These are phyloP conservation scores for Gossypium anomalum DNA, from an alignment of 345 rosid genomes.

Conservation along the genomic window DNA sequence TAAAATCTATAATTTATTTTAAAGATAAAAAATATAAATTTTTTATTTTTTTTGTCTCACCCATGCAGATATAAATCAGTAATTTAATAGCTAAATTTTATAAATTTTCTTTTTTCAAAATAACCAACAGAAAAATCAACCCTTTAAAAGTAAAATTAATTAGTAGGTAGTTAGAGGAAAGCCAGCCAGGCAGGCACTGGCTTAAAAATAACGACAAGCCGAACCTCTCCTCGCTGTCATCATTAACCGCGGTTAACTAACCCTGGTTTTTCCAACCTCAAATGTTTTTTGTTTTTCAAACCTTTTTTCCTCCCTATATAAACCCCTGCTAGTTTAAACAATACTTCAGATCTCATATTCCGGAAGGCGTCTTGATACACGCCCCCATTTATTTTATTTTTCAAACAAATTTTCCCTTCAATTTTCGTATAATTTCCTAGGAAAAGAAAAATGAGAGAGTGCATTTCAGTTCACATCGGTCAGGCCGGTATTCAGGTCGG, in stretches of 20 bases:
- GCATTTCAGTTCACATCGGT: constrained; percentile 53
- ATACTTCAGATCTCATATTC: background rate
- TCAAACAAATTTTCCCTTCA: background rate
- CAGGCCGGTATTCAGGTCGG: constrained; percentile 66
- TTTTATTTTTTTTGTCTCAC: background rate
- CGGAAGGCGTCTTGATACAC: constrained; percentile 55
- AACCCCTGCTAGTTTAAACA: background rate
- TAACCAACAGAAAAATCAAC: background rate
- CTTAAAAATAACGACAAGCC: background rate
- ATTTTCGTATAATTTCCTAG: background rate
- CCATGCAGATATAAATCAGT: background rate
- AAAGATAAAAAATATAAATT: too few species aligned
- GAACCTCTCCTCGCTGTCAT: constrained; percentile 17
- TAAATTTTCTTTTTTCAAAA: background rate
- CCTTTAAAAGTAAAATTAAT: background rate
- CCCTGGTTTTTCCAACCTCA: constrained; percentile 2
- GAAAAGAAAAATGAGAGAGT: constrained; percentile 42
- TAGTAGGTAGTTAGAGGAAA: background rate
- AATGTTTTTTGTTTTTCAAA: background rate
- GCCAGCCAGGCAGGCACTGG: background rate
- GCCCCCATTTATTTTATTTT: constrained; percentile 12
- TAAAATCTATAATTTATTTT: too few species aligned
- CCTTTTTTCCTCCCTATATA: background rate
- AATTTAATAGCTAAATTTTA: background rate
- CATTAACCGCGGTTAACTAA: constrained; percentile 28